Base-by-base conservation (phyloP, 2,329 filamentous ascomycete genomes). In the Alternaria sp. region DNA sequence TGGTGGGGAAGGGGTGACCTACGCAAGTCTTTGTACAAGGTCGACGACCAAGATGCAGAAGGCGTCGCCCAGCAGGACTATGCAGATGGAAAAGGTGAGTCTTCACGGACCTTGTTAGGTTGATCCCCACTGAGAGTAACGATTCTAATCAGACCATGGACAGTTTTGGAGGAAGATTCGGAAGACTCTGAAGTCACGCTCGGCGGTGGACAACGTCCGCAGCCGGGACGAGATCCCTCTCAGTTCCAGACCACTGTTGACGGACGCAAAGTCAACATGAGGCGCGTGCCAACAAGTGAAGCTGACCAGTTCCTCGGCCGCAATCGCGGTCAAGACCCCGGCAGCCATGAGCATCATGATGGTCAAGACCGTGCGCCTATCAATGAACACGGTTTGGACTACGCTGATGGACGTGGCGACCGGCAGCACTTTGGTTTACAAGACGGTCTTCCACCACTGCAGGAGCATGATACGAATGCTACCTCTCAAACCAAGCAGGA, bases 361-460 rank as follows among this genome's bases (percentile, higher is more conserved):
- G 51, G 60, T 30, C 44, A 60, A 48, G 28, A 63, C n/a, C 64
- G 67, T 16, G 71, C 70, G 3, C 70, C 70, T 10, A 45, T 73
- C 14, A 62, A 74, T 20, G 65, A 73, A 18, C 70, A 72, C 36
- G 70, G 69, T 5, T 48, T 74, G 36, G 54, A 55, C 3, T 66
- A 65, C n/a, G 45, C 62, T 11, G 50, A 62, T 27, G 55, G 61
- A 45, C 52, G 57, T 2, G 68, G 63, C 8, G 54, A 57, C 16
- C 45, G 49, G 2, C 62, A 70, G 9, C 61, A 72, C 49, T 82
- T 82, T 11, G 80, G 82, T 66, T 77, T 83, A 20, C 80, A 82
- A 57, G 82, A 83, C 68, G 78, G 81, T 66, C 64, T 83, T 72
- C 75, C 77, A 58, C 69, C 83, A 72, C 66, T 74, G 2, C 63